Evolutionary conservation across 345 rosid species (phyloP).

Genomic region (Brassica rapa): DNA sequence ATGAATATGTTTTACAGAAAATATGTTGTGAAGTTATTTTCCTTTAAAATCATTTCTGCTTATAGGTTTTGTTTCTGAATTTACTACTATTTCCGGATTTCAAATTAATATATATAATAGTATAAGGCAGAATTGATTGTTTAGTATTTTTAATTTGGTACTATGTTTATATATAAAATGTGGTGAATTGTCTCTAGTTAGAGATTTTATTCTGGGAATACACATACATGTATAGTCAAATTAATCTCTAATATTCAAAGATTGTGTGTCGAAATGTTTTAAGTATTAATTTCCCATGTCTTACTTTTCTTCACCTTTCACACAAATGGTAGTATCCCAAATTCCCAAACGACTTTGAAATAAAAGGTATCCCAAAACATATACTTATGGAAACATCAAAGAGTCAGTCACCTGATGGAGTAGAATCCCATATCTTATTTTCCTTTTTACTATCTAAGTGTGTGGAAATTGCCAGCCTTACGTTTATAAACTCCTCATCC

Average conservation of each 20-base stretch:
- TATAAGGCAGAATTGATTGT: background rate
- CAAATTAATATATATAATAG: background rate
- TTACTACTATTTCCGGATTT: background rate
- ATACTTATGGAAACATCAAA: background rate
- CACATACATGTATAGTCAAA: background rate
- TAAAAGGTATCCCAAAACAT: background rate
- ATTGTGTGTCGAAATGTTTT: background rate
- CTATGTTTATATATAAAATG: background rate
- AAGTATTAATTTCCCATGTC: background rate
- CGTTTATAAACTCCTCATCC: background rate
- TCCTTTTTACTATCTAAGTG: background rate
- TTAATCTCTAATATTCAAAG: background rate
- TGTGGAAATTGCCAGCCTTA: background rate
- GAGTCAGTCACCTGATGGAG: no score
- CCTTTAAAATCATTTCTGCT: background rate
- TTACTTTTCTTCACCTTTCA: background rate
- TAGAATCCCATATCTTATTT: no score
- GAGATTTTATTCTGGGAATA: background rate
- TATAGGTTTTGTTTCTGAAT: background rate
- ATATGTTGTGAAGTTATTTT: background rate
- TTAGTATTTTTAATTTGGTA: no score
- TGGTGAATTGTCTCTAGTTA: background rate
- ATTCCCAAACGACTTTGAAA: background rate
- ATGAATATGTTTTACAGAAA: background rate
- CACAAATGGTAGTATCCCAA: background rate